Evolutionary conservation across 139 green algal genomes (phyloP).

Genomic region (Haematococcus sp.): DNA sequence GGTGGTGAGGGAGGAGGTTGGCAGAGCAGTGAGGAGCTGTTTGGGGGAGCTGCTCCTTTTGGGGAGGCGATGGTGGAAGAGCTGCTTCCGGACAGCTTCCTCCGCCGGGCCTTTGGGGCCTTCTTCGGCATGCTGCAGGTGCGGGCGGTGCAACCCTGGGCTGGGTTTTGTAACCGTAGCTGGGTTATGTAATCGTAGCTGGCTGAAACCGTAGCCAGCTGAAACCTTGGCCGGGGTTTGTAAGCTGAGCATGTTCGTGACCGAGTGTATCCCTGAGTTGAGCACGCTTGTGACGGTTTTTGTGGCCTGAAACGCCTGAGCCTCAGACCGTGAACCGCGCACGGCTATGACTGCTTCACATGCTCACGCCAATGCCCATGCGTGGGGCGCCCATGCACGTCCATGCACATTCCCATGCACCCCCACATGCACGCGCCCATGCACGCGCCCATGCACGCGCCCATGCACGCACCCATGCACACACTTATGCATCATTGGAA

Average conservation of each 20-base stretch:
- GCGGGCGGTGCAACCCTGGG: no score
- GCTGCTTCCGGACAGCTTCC: conserved; percentile 62
- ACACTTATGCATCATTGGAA: no score
- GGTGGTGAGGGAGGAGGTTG: no score
- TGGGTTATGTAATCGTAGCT: neutral
- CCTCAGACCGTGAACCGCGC: no score
- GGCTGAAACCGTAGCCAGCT: neutral
- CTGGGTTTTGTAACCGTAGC: neutral
- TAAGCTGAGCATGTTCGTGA: neutral
- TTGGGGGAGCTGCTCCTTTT: conserved; percentile 13
- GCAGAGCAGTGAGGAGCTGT: neutral
- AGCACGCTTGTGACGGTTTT: neutral
- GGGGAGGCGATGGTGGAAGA: conserved; percentile 49
- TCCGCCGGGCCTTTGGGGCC: conserved; percentile 33
- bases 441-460: no score
- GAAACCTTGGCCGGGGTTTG: neutral
- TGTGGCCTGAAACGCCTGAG: neutral
- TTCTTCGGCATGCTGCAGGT: conserved; percentile 58
- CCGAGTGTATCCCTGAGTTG: no score
- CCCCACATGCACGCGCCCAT: no score
- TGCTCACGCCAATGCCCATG: no score
- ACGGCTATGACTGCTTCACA: no score
- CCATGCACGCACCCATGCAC: no score
- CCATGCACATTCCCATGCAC: no score
- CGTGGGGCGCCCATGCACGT: no score